These are phyloP conservation scores for Zychaea mexicana DNA, from an alignment of 371 early-diverging fungal species.

Conservation along the genomic window DNA sequence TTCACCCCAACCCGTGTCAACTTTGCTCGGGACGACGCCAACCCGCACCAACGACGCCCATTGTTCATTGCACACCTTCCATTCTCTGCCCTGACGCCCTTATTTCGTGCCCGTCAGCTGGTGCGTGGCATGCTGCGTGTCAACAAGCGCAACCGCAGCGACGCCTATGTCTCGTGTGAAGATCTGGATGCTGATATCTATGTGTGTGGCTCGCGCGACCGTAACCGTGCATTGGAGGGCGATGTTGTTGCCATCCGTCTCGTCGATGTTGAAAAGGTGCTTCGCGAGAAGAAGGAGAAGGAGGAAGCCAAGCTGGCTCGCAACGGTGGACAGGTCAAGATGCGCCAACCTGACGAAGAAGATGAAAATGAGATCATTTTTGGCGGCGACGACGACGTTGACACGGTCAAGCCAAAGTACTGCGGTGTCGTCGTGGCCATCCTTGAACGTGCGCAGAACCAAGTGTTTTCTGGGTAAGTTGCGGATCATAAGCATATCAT, in stretches of 20 bases:
- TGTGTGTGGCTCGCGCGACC: slow-evolving; percentile 73
- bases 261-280: slow-evolving; percentile 70
- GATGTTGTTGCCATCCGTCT: slow-evolving; percentile 86
- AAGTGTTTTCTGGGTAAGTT: slow-evolving; percentile 62
- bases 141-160: slow-evolving; percentile 80
- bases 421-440: slow-evolving; percentile 72
- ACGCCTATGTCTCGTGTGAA: slow-evolving; percentile 84
- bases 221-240: slow-evolving; percentile 90
- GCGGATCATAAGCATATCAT: background rate
- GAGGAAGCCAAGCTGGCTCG: slow-evolving; percentile 54
- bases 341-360: slow-evolving; percentile 49
- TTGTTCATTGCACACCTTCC: slow-evolving; percentile 62
- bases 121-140: slow-evolving; percentile 79
- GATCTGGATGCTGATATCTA: slow-evolving; percentile 71
- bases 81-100: slow-evolving; percentile 55
- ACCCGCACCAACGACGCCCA: slow-evolving; percentile 57
- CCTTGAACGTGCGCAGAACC: slow-evolving; percentile 62
- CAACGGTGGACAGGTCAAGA: slow-evolving; percentile 45
- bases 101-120: slow-evolving; percentile 47
- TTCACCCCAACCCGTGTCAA: slow-evolving; percentile 57
- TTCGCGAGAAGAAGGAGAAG: slow-evolving; percentile 57
- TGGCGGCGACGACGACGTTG: slow-evolving; percentile 60
- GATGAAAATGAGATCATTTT: slow-evolving; percentile 54
- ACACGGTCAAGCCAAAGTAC: slow-evolving; percentile 60
- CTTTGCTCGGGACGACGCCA: slow-evolving; percentile 54